Base-by-base conservation (phyloP, 352 stramenopile genomes). In the Globisporangium echinulatum region DNA sequence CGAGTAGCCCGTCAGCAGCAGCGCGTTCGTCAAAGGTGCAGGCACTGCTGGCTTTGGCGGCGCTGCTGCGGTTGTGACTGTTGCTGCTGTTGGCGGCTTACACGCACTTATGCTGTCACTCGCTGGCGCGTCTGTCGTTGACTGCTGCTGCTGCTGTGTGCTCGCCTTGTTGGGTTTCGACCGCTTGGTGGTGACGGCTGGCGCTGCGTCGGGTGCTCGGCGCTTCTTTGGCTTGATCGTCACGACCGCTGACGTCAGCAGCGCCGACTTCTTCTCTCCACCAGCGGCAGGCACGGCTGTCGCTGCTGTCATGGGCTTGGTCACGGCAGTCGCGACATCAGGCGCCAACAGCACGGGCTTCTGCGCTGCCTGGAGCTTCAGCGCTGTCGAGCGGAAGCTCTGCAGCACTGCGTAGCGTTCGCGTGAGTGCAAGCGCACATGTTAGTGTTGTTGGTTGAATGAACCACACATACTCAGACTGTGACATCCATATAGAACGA, bases 161-260 rank as follows among this genome's bases (percentile, higher is more conserved):
- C 1, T 55, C 57, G 25, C 25, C 25, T 33, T 33, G 25, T 33
- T 33, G 25, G 25, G 25, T 33, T 33, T 33, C 25, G 25, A 33
- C 25, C 3, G 11, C 13, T 39, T 48, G 38, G 6, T 5, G 8
- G 36, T 66, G 47, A n/a, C 15, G 53, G 38, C 55, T 66, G 57
- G 19, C 4, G 19, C 43, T 3, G 37, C 53, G 14, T 47, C 8
- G 9, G 44, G 11, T 0, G 55, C 57, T 8, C 40, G 56, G 48
- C 80, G 73, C 49, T 85, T 90, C 68, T 85, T 90, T 36, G 73
- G 63, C 38, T 78, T 87, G 42, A 90, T 62, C 14, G 74, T 64
- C 57, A 87, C 63, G 14, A 72, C 51, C 0, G 66, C 7, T 25
- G 48, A 37, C 51, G 53, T 39, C 19, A 56, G 14, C 67, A 42